A percentile compares a stretch with the other conserved stretches of the same genome.
phyloP scores from a whole-genome alignment of 352 stramenopile genomes.

The Phytopythium mirpurense region DNA sequence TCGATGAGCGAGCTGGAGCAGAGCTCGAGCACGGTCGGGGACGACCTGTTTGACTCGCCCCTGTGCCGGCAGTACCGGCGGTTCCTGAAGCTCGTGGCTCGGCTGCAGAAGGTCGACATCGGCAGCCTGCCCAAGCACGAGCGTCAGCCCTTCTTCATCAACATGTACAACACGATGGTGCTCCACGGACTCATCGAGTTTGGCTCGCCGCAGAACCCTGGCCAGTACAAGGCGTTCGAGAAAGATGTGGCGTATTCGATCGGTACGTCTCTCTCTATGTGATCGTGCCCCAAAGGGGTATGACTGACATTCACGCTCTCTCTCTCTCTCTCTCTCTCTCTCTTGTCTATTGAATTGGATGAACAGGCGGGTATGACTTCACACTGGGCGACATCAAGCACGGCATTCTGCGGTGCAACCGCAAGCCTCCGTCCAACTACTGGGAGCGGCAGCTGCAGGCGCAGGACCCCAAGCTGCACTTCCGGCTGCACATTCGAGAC shows the following conservation, averaged over 20 bases:
- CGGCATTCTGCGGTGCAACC: slow-evolving; percentile 84
- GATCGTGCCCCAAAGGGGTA: not conserved
- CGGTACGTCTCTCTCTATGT: slow-evolving; percentile 18
- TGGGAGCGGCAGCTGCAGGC: slow-evolving; percentile 82
- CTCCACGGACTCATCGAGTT: slow-evolving; percentile 84
- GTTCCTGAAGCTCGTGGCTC: slow-evolving; percentile 63
- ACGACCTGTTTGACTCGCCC: slow-evolving; percentile 47
- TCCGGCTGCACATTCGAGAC: slow-evolving; percentile 83
- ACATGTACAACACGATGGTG: slow-evolving; percentile 88
- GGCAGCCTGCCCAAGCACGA: slow-evolving; percentile 72
- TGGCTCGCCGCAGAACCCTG: slow-evolving; percentile 76
- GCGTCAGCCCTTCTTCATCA: slow-evolving; percentile 87
- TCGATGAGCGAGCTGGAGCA: slow-evolving; percentile 9
- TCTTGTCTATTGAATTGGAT: not conserved
- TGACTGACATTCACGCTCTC: no score
- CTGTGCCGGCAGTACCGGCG: slow-evolving; percentile 61
- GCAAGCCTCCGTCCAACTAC: slow-evolving; percentile 83
- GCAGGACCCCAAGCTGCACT: slow-evolving; percentile 79
- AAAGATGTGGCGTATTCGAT: slow-evolving; percentile 79
- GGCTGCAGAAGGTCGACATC: slow-evolving; percentile 72
- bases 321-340: no score
- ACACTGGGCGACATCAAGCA: slow-evolving; percentile 85
- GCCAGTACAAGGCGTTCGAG: slow-evolving; percentile 81
- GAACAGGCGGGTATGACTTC: slow-evolving; percentile 60
- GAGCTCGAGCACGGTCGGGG: slow-evolving; percentile 8